Conservation (phyloP, 108 stramenopile genomes). For the Nitzschia sp. region DNA sequence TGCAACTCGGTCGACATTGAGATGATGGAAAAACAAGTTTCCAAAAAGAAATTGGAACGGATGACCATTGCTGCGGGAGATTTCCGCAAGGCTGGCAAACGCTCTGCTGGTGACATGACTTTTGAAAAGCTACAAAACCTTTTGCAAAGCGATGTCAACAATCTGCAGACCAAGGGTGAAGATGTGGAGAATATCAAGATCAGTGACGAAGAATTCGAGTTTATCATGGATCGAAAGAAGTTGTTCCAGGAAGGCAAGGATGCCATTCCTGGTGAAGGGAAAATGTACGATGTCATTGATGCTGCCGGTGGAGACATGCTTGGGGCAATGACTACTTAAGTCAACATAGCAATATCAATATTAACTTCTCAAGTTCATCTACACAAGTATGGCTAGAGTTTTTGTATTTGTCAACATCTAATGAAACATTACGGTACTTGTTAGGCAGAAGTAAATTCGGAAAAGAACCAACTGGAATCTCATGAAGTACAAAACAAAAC, state of each 20-base stretch:
- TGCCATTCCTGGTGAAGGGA: constrained; percentile 79
- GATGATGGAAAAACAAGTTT: constrained; percentile 97
- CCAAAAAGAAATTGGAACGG: constrained; percentile 94
- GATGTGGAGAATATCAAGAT: constrained; percentile 78
- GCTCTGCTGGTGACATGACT: constrained; percentile 76
- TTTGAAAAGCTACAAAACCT: constrained; percentile 66
- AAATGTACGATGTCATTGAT: constrained; percentile 90
- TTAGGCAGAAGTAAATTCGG: too few relatives aligned
- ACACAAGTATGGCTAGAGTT: too few relatives aligned
- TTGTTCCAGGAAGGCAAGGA: constrained; percentile 70
- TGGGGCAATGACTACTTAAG: constrained; percentile 50
- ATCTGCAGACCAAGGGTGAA: constrained; percentile 68
- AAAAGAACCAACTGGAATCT: too few relatives aligned
- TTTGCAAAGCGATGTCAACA: constrained; percentile 88
- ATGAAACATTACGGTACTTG: too few relatives aligned
- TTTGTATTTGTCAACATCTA: too few relatives aligned
- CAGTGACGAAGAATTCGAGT: constrained; percentile 83
- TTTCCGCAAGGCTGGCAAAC: constrained; percentile 86
- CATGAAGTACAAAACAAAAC: too few relatives aligned
- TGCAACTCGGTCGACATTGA: constrained; percentile 94
- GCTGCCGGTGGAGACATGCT: constrained; percentile 66
- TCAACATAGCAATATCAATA: too few relatives aligned
- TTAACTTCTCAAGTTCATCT: too few relatives aligned
- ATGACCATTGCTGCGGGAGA: constrained; percentile 96
- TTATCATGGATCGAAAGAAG: constrained; percentile 80